A percentile compares a stretch with the other conserved stretches of the same genome.
These are phyloP conservation scores for Talaromyces thailandensis DNA, from an alignment of 495 filamentous ascomycete species.

Conservation along the genomic window DNA sequence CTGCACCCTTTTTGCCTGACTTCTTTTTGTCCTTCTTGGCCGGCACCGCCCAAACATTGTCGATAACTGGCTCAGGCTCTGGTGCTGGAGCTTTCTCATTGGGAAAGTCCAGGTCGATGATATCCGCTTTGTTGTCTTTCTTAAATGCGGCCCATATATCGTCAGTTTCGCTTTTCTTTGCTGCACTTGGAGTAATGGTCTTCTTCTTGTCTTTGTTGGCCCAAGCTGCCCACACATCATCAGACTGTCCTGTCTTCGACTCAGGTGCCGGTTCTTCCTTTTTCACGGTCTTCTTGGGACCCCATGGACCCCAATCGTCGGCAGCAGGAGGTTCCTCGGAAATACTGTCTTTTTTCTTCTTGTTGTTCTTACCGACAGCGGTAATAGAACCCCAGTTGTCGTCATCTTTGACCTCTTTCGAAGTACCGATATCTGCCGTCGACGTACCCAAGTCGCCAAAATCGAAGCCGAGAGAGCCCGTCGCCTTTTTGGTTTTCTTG, in stretches of 20 bases:
- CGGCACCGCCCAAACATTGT: conserved; percentile 22
- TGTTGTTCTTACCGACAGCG: conserved; percentile 16
- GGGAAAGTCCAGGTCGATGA: background rate
- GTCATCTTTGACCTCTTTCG: conserved; percentile 14
- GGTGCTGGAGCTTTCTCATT: conserved; percentile 3
- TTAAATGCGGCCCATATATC: conserved; percentile 11
- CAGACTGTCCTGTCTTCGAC: background rate
- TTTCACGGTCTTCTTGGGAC: conserved; percentile 1
- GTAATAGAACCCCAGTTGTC: conserved; percentile 11
- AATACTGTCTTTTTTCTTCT: conserved; percentile 19
- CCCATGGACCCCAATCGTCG: conserved; percentile 7
- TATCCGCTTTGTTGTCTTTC: conserved; percentile 9
- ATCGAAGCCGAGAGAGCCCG: conserved; percentile 28
- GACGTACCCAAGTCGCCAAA: conserved; percentile 34
- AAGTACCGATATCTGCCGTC: conserved; percentile 5
- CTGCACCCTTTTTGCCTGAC: conserved; percentile 2
- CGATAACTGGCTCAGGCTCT: conserved; percentile 14
- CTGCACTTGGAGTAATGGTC: background rate
- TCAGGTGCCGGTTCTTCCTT: background rate
- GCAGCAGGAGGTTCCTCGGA: conserved; percentile 9
- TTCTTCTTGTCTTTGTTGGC: conserved; percentile 8
- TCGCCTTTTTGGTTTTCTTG: conserved; percentile 24
- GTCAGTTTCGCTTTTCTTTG: conserved; percentile 8
- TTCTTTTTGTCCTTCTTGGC: conserved; percentile 19
- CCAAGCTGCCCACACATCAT: conserved; percentile 9